Base-by-base conservation (phyloP, 306 rosid species). In the Amphicarpaea edgeworthii region DNA sequence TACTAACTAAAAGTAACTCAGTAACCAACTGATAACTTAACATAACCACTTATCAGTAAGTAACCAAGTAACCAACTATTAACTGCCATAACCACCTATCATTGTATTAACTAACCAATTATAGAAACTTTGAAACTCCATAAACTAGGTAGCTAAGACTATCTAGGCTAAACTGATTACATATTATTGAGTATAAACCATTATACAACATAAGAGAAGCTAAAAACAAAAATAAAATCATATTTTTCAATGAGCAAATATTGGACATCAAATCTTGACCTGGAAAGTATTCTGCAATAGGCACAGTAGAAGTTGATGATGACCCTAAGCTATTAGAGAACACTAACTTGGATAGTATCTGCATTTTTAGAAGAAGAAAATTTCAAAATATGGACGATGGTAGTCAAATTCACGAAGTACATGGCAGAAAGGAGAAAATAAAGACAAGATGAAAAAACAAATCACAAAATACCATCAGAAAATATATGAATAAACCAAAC, bases 271-370 rank as follows among this genome's bases (percentile, higher is more conserved):
- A 26, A 34, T 79, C 43, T 81, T 72, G 78, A 94, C 97, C 98
- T 82, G 97, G 97, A 55, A 86, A 47, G 77, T 87, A 95, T 68
- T 89, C 87, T 23, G 93, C 97, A 55, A 73, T 62, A 16, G 98
- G 98, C 8, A 87, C 90, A 55, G 81, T 75, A 65, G 94, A 82
- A 42, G 86, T 55, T 61, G 85, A 72, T 68, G 92, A 85, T 46
- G 83, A 80, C 21, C 74, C 89, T 70, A 90, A 83, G 86, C 92
- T 92, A 84, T 86, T 92, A 66, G 38, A 88, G 83, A 82, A 94
- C 84, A 83, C 87, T 87, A 73, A 92, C 92, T 83, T 92, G 88
- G 84, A 95, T 79, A 64, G 40, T 78, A 92, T 88, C 98, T 92
- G 97, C 93, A 89, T 81, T 87, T 97, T 92, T n/a, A n/a, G n/a